Conservation (phyloP, 2,329 filamentous ascomycete species). For the Colletotrichum chrysophilum region DNA sequence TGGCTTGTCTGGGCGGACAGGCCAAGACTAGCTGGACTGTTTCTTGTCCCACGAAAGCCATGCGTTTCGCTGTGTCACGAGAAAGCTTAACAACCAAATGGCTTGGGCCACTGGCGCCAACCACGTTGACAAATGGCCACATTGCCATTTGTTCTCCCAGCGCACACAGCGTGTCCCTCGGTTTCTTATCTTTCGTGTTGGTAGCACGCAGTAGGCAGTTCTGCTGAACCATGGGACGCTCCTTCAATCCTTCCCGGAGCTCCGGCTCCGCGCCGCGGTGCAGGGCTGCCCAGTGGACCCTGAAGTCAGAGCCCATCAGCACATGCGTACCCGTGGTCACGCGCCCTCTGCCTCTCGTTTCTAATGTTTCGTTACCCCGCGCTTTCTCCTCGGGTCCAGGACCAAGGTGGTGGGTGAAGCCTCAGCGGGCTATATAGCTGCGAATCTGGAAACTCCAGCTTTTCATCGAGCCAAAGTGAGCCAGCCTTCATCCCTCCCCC, state of each 20-base stretch:
- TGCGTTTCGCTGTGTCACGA: conserved; percentile 12
- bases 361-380: not conserved
- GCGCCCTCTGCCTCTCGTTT: not conserved
- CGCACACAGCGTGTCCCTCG: not conserved
- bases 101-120: not conserved
- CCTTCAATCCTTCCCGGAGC: not conserved
- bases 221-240: not conserved
- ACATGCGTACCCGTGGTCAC: not conserved
- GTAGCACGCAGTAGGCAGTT: not conserved
- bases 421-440: not conserved
- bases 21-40: not conserved
- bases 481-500: not conserved
- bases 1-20: not conserved
- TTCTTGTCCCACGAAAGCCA: not conserved
- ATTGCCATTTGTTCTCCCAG: not conserved
- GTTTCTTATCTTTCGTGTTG: not conserved
- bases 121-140: not conserved
- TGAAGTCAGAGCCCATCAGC: not conserved
- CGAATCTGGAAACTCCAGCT: not conserved
- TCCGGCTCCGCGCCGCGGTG: conserved; percentile 7
- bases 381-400: not conserved
- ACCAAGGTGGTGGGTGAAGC: not conserved
- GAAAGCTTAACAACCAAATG: conserved; percentile 7
- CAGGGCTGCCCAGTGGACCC: not conserved
- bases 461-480: not conserved